Evolutionary conservation across 495 filamentous ascomycete species (phyloP), one percentile per base, ranked within the genome.

Genomic region (Penicillium cosmopolitanum): DNA sequence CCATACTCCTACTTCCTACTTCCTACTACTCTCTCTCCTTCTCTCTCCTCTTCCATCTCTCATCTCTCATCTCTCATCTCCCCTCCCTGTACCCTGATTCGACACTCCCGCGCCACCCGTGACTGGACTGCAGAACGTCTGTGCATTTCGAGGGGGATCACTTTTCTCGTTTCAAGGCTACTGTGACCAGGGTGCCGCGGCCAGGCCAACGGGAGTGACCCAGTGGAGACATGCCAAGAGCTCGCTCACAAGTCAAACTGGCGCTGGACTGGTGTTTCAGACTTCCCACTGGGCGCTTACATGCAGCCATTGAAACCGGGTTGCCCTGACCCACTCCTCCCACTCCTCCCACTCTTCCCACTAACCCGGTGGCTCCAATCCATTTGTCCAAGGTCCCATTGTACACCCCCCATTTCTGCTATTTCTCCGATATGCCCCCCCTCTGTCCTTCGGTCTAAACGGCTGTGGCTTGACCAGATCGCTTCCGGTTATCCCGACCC

Each of bases 181-280:
- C 16, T 53, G 34, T 56, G 18, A 50, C 44, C 48, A 50, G 13
- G 21, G 15, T 48, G 10, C 46, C 42, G 42, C 42, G 38, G 42
- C 15, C 11, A 46, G 57, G 54, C 57, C 59, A 66, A 66, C 59
- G 42, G 55, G 56, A 55, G 28, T 43, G 35, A 25, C 28, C 28
- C 38, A 23, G 59, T 65, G 63, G 63, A 56, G 16, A 25, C 38
- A 43, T 50, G 64, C 64, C 63, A 64, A 66, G 58, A 16, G 35
- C 42, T 51, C 51, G 33, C 55, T 54, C 50, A 36, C 60, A 65
- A 38, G 56, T 71, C 64, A 73, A 73, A 72, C 71, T 72, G 67
- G 71, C 66, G 65, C 69, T 64, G 63, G 55, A 52, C 53, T 58
- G 56, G 23, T 58, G 71, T 73, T 73, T 73, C 71, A 73, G 67